Evolutionary conservation across 2,329 filamentous ascomycete species (phyloP).

Genomic region (Apiospora kogelbergensis): DNA sequence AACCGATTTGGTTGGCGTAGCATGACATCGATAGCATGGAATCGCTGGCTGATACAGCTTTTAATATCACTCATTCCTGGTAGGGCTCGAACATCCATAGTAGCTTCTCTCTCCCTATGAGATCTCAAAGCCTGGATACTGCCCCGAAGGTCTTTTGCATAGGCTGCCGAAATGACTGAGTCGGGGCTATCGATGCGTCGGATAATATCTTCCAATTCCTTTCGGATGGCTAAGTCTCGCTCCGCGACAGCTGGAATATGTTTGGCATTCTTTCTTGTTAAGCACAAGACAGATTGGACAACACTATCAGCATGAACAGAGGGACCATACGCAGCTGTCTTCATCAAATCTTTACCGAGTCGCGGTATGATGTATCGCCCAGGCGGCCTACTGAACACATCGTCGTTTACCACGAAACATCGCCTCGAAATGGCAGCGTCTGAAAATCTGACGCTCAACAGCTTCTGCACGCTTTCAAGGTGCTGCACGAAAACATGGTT

Average conservation of each 20-base stretch:
- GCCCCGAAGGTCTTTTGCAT: constrained; percentile 31
- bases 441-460: constrained; percentile 18
- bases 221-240: neutral
- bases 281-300: neutral
- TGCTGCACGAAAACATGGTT: constrained; percentile 48
- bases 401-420: neutral
- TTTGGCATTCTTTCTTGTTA: neutral
- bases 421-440: neutral
- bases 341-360: neutral
- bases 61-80: constrained; percentile 2
- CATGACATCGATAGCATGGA: constrained; percentile 15
- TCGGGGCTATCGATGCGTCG: constrained; percentile 25
- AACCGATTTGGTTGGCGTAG: constrained; percentile 11
- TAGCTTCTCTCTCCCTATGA: neutral
- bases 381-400: neutral
- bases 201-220: constrained; percentile 33
- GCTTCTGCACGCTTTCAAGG: constrained; percentile 40
- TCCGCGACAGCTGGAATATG: neutral
- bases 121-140: constrained; percentile 25
- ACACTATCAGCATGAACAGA: neutral
- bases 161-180: constrained; percentile 35
- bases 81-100: constrained; percentile 5
- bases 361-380: neutral
- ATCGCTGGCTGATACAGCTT: neutral
- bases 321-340: neutral